These are phyloP conservation scores for Colletotrichum kahawae DNA, from an alignment of 2,329 filamentous ascomycete species.

Conservation along the genomic window DNA sequence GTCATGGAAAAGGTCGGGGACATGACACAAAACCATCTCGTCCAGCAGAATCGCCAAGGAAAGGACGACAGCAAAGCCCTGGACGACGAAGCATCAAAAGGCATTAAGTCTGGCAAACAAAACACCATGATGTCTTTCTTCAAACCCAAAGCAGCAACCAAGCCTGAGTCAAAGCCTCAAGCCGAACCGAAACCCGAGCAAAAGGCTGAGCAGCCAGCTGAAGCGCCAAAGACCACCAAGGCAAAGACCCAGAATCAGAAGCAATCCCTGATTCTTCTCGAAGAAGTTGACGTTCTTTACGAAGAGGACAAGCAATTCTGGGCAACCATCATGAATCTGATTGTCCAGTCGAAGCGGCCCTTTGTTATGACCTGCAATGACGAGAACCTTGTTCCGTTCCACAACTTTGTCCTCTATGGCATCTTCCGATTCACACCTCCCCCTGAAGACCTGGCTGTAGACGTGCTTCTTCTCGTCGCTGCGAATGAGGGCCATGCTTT, in stretches of 20 bases:
- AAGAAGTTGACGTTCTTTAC: constrained; percentile 93
- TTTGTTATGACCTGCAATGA: constrained; percentile 97
- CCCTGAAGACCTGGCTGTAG: constrained; percentile 70
- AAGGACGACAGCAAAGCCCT: constrained; percentile 33
- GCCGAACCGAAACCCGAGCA: constrained; percentile 25
- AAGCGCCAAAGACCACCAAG: neutral
- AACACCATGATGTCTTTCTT: constrained; percentile 85
- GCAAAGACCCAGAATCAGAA: constrained; percentile 66
- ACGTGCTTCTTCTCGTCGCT: constrained; percentile 82
- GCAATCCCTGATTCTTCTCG: constrained; percentile 91
- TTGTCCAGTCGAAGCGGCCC: constrained; percentile 84
- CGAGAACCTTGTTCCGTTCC: constrained; percentile 78
- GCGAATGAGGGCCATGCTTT: constrained; percentile 90
- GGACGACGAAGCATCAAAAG: constrained; percentile 56
- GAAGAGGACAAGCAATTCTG: constrained; percentile 97
- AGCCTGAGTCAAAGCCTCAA: constrained; percentile 24
- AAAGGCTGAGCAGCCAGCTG: neutral
- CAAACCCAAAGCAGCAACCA: constrained; percentile 54
- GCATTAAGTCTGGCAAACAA: constrained; percentile 73
- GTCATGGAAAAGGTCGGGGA: constrained; percentile 91
- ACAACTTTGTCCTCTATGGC: constrained; percentile 79
- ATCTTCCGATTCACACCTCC: constrained; percentile 79
- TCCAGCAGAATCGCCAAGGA: constrained; percentile 55
- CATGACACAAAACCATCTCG: constrained; percentile 95
- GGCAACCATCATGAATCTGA: constrained; percentile 78